A percentile compares a stretch with the other conserved stretches of the same genome.
These are phyloP conservation scores for Hymenoscyphus linearis DNA, from an alignment of 2,329 filamentous ascomycete species.

Conservation along the genomic window DNA sequence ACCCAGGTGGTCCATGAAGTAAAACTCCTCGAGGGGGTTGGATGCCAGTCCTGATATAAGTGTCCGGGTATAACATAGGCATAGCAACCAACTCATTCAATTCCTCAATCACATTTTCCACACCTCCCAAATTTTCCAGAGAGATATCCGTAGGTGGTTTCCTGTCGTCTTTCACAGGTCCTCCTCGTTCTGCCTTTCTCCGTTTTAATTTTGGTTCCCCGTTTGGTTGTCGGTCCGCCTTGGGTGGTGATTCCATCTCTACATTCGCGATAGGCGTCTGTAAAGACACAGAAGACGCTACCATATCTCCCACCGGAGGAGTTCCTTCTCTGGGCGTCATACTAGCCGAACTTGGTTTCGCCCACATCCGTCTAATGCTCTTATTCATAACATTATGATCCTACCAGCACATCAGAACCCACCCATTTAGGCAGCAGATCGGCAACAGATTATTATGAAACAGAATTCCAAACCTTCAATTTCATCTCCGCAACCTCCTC, in stretches of 20 bases:
- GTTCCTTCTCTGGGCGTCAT: conserved; percentile 21
- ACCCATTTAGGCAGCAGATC: no score
- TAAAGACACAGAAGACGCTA: conserved; percentile 21
- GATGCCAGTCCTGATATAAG: conserved; percentile 60
- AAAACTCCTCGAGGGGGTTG: conserved; percentile 70
- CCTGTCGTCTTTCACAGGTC: conserved; percentile 48
- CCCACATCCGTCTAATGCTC: conserved; percentile 57
- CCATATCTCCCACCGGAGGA: conserved; percentile 15
- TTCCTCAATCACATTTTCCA: conserved; percentile 65
- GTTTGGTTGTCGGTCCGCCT: conserved; percentile 51
- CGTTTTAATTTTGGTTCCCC: conserved; percentile 64
- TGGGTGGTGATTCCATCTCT: conserved; percentile 25
- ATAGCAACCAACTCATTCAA: conserved; percentile 67
- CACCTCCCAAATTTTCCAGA: conserved; percentile 69
- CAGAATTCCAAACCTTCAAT: conserved; percentile 24
- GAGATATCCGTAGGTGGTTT: conserved; percentile 62
- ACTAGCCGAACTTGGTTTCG: conserved; percentile 31
- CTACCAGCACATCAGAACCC: conserved; percentile 29
- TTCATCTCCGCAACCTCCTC: conserved; percentile 30
- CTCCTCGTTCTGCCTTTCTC: conserved; percentile 48
- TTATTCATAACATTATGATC: conserved; percentile 60
- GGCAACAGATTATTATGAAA: no score
- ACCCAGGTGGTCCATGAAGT: conserved; percentile 77
- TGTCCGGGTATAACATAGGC: conserved; percentile 63
- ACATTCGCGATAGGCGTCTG: conserved; percentile 20